A percentile compares a stretch with the other conserved stretches of the same genome.
Evolutionary conservation across 306 rosid genomes (phyloP).

Genomic region (Cercis canadensis): DNA sequence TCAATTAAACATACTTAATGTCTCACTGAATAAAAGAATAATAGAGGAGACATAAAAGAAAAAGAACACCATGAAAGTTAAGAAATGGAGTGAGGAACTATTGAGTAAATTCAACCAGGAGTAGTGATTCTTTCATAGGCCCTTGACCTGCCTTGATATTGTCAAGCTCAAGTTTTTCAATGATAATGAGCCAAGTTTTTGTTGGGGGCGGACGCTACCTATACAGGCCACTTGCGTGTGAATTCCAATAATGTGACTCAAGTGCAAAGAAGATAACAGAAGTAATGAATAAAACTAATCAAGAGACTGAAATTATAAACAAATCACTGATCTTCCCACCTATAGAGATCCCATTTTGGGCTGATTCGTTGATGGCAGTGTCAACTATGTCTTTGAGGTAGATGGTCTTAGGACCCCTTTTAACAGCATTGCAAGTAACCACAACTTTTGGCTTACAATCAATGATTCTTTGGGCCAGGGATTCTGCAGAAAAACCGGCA

Average conservation of each 20-base stretch:
- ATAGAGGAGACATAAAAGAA: background rate
- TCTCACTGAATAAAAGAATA: constrained; percentile 21
- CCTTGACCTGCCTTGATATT: constrained; percentile 1
- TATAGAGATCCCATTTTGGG: constrained; percentile 65
- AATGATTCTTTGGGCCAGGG: constrained; percentile 84
- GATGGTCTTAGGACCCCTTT: constrained; percentile 82
- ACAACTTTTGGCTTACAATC: constrained; percentile 93
- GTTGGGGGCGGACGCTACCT: no score
- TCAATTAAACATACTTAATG: constrained; percentile 12
- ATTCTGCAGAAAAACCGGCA: constrained; percentile 95
- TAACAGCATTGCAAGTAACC: constrained; percentile 94
- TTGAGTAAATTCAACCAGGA: background rate
- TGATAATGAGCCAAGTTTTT: constrained; percentile 14
- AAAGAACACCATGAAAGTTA: background rate
- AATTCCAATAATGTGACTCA: background rate
- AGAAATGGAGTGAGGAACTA: background rate
- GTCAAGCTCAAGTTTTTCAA: constrained; percentile 22
- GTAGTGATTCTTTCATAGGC: constrained; percentile 9
- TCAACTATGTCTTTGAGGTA: constrained; percentile 90
- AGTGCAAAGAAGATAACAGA: background rate
- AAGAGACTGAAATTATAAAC: constrained; percentile 25
- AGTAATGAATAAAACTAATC: constrained; percentile 3
- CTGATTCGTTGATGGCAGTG: constrained; percentile 70
- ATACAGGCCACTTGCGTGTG: background rate
- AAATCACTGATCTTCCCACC: constrained; percentile 56